These are phyloP conservation scores for Saururus chinensis DNA, from an alignment of 164 flowering plant species.

Conservation along the genomic window DNA sequence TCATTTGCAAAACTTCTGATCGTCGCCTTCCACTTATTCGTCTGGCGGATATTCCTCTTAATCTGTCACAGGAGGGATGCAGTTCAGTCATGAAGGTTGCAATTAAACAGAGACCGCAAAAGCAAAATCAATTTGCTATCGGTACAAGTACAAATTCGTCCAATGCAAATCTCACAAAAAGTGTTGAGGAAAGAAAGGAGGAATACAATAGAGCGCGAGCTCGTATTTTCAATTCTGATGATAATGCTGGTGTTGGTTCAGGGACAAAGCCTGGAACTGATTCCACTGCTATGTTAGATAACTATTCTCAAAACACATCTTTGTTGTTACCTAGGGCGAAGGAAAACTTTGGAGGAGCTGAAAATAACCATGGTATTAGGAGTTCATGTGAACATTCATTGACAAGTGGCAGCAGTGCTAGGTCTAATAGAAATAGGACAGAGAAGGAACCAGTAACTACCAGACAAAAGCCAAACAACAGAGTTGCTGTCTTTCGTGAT, in stretches of 20 bases:
- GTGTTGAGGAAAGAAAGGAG: slow-evolving; percentile 96
- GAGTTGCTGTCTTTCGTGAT: slow-evolving; percentile 94
- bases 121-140: slow-evolving; percentile 19
- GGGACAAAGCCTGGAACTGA: slow-evolving; percentile 41
- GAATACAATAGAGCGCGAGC: slow-evolving; percentile 95
- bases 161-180: slow-evolving; percentile 50
- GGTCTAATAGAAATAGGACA: slow-evolving; percentile 48
- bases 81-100: slow-evolving; percentile 54
- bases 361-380: slow-evolving; percentile 33
- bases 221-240: slow-evolving; percentile 63
- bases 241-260: slow-evolving; percentile 17
- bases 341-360: slow-evolving; percentile 43
- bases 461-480: slow-evolving; percentile 53
- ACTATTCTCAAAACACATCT: slow-evolving; percentile 27
- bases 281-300: slow-evolving; percentile 24
- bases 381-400: slow-evolving; percentile 35
- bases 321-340: slow-evolving; percentile 32
- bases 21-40: slow-evolving; percentile 60
- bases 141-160: slow-evolving; percentile 32
- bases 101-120: slow-evolving; percentile 85
- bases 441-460: slow-evolving; percentile 56
- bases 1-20: slow-evolving; percentile 72
- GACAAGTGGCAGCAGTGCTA: slow-evolving; percentile 22
- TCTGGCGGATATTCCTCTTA: slow-evolving; percentile 82
- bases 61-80: slow-evolving; percentile 51